phyloP scores from a whole-genome alignment of 2,329 filamentous ascomycete genomes.

The Fusarium dlaminii region DNA sequence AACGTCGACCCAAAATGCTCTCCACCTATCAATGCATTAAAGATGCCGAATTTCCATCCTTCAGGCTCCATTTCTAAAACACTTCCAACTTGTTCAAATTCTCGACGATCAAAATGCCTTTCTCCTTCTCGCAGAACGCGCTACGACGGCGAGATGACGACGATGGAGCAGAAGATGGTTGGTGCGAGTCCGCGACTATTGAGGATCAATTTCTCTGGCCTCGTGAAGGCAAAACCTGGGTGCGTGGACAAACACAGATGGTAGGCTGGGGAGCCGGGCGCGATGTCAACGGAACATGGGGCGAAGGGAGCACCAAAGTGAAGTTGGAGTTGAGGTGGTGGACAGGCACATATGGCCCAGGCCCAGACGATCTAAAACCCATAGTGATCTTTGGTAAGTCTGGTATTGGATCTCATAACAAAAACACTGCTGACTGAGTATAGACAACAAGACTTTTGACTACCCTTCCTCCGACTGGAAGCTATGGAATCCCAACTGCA shows the following conservation, averaged over 20 bases:
- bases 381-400: neutral
- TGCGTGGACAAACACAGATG: neutral
- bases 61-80: neutral
- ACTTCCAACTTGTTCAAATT: neutral
- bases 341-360: neutral
- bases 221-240: neutral
- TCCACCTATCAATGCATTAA: neutral
- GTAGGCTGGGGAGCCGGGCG: neutral
- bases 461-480: neutral
- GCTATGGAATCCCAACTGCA: neutral
- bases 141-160: neutral
- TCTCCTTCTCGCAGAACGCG: neutral
- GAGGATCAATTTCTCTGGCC: neutral
- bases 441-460: neutral
- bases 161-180: neutral
- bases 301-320: neutral
- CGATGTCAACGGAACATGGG: neutral
- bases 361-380: neutral
- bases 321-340: neutral
- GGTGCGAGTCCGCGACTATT: neutral
- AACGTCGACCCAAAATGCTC: neutral
- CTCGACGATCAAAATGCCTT: neutral
- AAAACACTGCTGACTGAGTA: neutral
- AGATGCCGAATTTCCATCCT: neutral
- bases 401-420: neutral